Evolutionary conservation across 2,329 filamentous ascomycete genomes (phyloP).

Genomic region (Fusarium goolgardi): DNA sequence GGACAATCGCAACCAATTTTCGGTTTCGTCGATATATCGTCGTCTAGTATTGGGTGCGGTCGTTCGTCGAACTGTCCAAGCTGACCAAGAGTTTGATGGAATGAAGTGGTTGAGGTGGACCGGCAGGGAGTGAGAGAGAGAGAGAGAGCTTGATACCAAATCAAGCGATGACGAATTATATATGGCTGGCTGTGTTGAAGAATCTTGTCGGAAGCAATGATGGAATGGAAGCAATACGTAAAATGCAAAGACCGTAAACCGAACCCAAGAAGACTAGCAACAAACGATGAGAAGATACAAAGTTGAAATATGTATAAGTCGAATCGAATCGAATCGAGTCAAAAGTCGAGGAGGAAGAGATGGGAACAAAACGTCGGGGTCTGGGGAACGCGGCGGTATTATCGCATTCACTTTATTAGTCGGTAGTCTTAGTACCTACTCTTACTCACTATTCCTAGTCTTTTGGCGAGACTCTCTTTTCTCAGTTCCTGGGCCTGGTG

Average conservation of each 20-base stretch:
- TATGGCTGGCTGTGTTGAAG: slow-evolving; percentile 7
- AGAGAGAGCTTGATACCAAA: slow-evolving; percentile 12
- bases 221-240: slow-evolving; percentile 9
- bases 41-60: slow-evolving; percentile 29
- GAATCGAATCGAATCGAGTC: slow-evolving; percentile 31
- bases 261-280: slow-evolving; percentile 25
- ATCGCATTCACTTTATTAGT: slow-evolving; percentile 43
- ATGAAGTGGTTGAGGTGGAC: slow-evolving; percentile 27
- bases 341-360: slow-evolving; percentile 30
- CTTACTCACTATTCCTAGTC: slow-evolving; percentile 4
- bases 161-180: slow-evolving; percentile 19
- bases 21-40: slow-evolving; percentile 28
- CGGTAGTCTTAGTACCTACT: slow-evolving; percentile 11
- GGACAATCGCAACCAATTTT: slow-evolving; percentile 11
- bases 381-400: slow-evolving; percentile 48
- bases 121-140: slow-evolving; percentile 1
- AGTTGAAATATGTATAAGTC: slow-evolving; percentile 14
- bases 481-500: slow-evolving; percentile 33
- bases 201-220: slow-evolving; percentile 17
- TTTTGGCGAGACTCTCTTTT: slow-evolving; percentile 35
- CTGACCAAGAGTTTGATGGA: slow-evolving; percentile 31
- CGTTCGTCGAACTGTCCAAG: slow-evolving; percentile 27
- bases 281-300: slow-evolving; percentile 18
- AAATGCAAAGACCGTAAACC: slow-evolving; percentile 21
- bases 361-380: slow-evolving; percentile 38